Percentiles rank a stretch among this genome's conserved stretches.
These are phyloP conservation scores for Marasmius sp. DNA, from an alignment of 1,284 basidiomycete species.

Conservation along the genomic window DNA sequence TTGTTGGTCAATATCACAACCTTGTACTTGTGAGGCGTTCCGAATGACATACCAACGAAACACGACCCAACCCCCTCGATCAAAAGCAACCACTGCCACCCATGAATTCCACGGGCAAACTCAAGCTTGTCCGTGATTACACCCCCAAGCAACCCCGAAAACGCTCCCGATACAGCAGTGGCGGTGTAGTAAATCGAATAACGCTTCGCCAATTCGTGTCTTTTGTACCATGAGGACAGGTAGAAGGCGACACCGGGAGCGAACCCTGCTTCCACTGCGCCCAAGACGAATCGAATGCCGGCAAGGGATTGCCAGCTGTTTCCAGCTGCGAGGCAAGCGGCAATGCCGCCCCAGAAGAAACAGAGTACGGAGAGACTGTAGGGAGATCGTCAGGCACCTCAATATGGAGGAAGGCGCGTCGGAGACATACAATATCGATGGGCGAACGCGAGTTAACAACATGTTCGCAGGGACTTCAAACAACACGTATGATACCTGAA, in stretches of 20 bases:
- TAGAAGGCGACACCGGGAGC: constrained; percentile 42
- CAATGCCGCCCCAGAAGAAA: constrained; percentile 20
- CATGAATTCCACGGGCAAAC: constrained; percentile 34
- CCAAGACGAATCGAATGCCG: constrained; percentile 17
- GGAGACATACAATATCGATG: constrained; percentile 17
- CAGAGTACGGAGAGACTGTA: constrained; percentile 18
- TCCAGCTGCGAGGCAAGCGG: constrained; percentile 19
- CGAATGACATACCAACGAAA: neutral
- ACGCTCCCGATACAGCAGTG: constrained; percentile 50
- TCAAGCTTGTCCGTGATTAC: constrained; percentile 43
- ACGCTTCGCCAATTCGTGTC: constrained; percentile 43
- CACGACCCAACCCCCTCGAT: constrained; percentile 28
- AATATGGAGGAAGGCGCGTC: neutral
- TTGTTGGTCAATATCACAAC: too few relatives aligned
- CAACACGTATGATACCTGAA: constrained; percentile 17
- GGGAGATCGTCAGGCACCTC: neutral
- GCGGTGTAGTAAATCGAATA: constrained; percentile 25
- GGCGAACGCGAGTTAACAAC: constrained; percentile 18
- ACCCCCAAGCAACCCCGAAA: constrained; percentile 32
- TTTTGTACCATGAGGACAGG: constrained; percentile 41
- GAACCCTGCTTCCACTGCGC: constrained; percentile 34
- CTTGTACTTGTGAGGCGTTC: neutral
- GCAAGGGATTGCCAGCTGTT: constrained; percentile 19
- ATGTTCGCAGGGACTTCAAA: constrained; percentile 23
- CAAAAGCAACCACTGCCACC: constrained; percentile 37